Evolutionary conservation across 768 basidiomycete genomes (phyloP).

Genomic region (Leucogyrophana mollusca): DNA sequence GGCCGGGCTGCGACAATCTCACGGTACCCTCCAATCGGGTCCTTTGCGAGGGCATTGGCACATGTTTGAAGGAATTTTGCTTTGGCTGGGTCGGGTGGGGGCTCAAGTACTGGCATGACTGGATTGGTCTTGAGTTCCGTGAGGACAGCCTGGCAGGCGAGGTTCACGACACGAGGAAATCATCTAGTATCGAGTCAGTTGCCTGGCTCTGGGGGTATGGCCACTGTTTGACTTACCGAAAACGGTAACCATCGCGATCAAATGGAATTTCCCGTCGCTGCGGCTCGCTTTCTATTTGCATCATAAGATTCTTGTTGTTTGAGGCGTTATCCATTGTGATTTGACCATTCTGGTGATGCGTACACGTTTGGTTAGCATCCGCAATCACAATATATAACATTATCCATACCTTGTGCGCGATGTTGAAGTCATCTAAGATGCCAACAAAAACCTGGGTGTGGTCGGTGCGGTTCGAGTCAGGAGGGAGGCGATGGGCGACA

Average conservation of each 20-base stretch:
- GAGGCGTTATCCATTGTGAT: constrained; percentile 28
- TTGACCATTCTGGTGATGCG: constrained; percentile 16
- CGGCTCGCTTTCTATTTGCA: constrained; percentile 8
- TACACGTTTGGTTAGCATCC: no score
- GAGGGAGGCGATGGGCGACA: no score
- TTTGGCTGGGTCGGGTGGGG: no score
- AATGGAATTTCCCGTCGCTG: constrained; percentile 12
- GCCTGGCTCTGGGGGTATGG: neutral
- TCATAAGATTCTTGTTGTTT: constrained; percentile 24
- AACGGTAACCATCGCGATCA: constrained; percentile 10
- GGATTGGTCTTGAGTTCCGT: no score
- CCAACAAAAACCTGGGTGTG: no score
- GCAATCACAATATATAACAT: no score
- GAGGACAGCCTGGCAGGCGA: neutral
- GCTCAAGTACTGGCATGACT: no score
- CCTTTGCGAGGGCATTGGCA: constrained; percentile 8
- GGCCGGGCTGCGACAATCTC: constrained; percentile 12
- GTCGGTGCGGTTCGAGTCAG: no score
- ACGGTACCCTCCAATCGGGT: constrained; percentile 12
- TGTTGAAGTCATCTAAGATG: no score
- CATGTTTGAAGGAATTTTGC: neutral
- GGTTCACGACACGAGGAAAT: constrained; percentile 17
- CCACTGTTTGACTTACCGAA: constrained; percentile 7
- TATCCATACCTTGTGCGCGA: no score
- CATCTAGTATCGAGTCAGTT: constrained; percentile 7